Conservation (phyloP, 2,329 filamentous ascomycete genomes). For the Fusarium ramigenum region DNA sequence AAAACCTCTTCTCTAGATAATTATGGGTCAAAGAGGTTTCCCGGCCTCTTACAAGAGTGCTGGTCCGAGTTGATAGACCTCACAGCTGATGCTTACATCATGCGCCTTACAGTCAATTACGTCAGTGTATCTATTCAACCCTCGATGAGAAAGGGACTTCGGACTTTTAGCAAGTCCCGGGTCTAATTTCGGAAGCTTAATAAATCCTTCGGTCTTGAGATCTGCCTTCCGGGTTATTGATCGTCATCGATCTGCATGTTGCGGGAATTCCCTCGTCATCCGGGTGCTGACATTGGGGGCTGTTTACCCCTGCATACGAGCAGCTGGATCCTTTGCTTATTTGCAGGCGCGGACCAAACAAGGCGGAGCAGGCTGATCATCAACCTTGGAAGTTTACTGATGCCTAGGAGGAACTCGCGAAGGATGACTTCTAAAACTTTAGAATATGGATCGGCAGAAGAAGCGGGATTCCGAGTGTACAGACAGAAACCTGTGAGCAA, state of each 20-base stretch:
- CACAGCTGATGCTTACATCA: background rate
- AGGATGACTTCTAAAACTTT: background rate
- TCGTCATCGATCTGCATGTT: background rate
- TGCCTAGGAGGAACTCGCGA: background rate
- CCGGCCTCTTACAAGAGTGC: background rate
- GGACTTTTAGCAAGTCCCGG: background rate
- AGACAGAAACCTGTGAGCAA: background rate
- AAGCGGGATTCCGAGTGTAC: background rate
- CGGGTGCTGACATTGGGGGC: background rate
- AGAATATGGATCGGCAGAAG: background rate
- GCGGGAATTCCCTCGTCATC: background rate
- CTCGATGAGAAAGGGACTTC: no score
- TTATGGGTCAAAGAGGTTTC: background rate
- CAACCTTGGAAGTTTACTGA: background rate
- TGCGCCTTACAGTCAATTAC: background rate
- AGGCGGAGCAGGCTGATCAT: background rate
- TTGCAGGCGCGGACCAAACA: rapidly evolving
- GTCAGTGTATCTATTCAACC: background rate
- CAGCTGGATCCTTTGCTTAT: background rate
- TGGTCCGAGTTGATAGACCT: background rate
- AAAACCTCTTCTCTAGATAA: rapidly evolving
- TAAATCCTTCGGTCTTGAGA: background rate
- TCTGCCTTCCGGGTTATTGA: background rate
- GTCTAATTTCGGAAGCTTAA: background rate
- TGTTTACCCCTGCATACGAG: background rate